Conservation (phyloP, 208 protist species). For the Leishmania major region DNA sequence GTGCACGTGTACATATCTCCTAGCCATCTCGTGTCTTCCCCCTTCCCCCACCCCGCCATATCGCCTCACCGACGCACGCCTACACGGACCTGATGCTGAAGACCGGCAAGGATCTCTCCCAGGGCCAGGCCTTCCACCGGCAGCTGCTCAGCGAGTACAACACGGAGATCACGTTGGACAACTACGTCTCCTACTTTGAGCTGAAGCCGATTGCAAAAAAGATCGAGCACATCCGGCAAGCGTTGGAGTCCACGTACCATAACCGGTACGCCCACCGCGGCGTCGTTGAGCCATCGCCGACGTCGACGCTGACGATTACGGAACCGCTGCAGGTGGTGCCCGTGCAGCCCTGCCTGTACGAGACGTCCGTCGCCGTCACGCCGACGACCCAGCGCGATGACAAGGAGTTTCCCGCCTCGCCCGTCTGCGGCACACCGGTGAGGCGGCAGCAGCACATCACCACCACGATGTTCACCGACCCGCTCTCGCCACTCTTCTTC, state of each 20-base stretch:
- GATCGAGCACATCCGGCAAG: conserved; percentile 54
- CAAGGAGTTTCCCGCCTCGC: not conserved
- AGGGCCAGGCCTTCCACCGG: conserved; percentile 82
- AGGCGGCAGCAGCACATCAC: not conserved
- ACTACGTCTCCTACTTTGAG: conserved; percentile 84
- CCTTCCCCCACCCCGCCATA: not conserved
- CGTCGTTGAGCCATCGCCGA: not conserved
- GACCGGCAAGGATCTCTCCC: conserved; percentile 65
- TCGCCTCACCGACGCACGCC: not conserved
- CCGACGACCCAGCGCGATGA: conserved; percentile 5
- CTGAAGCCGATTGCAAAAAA: conserved; percentile 80
- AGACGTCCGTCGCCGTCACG: conserved; percentile 19
- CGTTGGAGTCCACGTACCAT: conserved; percentile 29
- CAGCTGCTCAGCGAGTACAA: conserved; percentile 87
- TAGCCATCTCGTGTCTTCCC: not conserved
- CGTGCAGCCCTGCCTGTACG: not conserved
- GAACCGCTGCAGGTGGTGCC: not conserved
- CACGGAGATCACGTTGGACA: conserved; percentile 80
- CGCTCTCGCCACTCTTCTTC: conserved; percentile 25
- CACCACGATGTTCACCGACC: conserved; percentile 20
- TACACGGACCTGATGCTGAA: conserved; percentile 40
- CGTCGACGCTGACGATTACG: not conserved
- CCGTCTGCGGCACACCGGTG: not conserved
- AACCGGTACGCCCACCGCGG: conserved; percentile 19
- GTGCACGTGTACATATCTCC: not conserved